phyloP scores from a whole-genome alignment of 1,139 yeast species.

The Pneumocystis sp. region DNA sequence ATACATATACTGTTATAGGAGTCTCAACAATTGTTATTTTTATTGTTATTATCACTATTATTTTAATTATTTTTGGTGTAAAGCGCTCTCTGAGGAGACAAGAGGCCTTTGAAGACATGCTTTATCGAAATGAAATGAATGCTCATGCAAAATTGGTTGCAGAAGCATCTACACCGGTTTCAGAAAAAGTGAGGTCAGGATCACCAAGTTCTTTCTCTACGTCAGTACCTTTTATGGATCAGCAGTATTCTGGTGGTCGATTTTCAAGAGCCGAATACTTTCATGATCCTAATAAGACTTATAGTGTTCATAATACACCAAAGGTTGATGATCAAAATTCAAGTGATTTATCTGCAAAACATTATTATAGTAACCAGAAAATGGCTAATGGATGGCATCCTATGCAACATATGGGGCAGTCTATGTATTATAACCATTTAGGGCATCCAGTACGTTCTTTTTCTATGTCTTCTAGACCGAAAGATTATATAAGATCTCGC shows the following conservation, averaged over 20 bases:
- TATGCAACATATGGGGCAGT: not conserved
- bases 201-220: not conserved
- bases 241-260: not conserved
- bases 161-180: not conserved
- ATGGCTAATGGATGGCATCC: not conserved
- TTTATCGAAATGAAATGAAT: not conserved
- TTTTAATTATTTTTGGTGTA: not conserved
- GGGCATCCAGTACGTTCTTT: not conserved
- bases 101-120: not conserved
- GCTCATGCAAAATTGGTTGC: not conserved
- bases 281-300: not conserved
- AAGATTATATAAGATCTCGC: not conserved
- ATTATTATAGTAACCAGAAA: not conserved
- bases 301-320: not conserved
- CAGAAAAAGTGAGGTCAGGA: not conserved
- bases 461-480: not conserved
- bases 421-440: not conserved
- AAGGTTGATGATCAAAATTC: not conserved
- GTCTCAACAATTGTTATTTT: not conserved
- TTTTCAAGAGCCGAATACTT: not conserved
- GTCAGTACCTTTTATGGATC: not conserved
- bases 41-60: not conserved
- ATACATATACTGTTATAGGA: not conserved
- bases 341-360: not conserved
- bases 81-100: not conserved